Conservation (phyloP, 495 filamentous ascomycete species). For the Oleoguttula mirabilis region DNA sequence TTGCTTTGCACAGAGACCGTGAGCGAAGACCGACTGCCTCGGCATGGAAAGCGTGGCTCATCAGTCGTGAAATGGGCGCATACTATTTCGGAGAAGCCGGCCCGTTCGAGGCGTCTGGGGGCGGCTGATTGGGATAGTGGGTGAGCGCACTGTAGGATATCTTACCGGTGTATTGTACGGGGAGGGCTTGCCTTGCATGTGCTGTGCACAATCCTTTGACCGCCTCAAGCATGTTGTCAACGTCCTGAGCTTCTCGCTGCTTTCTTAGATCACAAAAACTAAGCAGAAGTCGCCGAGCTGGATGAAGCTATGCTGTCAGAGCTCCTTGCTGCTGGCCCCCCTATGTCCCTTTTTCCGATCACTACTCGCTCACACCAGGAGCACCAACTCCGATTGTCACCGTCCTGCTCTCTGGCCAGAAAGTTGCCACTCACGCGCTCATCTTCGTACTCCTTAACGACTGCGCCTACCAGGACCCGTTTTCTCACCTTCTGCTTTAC, state of each 20-base stretch:
- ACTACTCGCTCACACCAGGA: slow-evolving; percentile 55
- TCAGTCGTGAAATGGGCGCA: too few species aligned
- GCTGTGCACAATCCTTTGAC: too few species aligned
- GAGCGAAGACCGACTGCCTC: slow-evolving; percentile 6
- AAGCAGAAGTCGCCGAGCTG: not conserved
- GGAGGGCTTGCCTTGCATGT: too few species aligned
- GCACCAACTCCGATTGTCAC: slow-evolving; percentile 50
- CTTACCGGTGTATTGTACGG: too few species aligned
- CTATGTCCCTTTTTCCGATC: slow-evolving; percentile 34
- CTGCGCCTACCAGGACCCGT: slow-evolving; percentile 63
- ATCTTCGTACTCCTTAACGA: slow-evolving; percentile 71
- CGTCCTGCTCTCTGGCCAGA: slow-evolving; percentile 44
- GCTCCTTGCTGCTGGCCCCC: not conserved
- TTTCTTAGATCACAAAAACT: too few species aligned
- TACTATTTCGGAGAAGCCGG: too few species aligned
- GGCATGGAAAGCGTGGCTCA: slow-evolving; percentile 13
- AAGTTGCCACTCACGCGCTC: slow-evolving; percentile 49
- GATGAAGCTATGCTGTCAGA: slow-evolving; percentile 12
- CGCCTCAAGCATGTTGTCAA: too few species aligned
- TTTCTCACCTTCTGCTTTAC: slow-evolving; percentile 73
- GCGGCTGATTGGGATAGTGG: too few species aligned
- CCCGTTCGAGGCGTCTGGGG: too few species aligned
- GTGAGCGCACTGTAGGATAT: too few species aligned
- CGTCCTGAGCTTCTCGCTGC: too few species aligned
- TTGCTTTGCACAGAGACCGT: slow-evolving; percentile 17